These are phyloP conservation scores for Obelidium mucronatum DNA, from an alignment of 192 early-diverging fungal species.

Conservation along the genomic window DNA sequence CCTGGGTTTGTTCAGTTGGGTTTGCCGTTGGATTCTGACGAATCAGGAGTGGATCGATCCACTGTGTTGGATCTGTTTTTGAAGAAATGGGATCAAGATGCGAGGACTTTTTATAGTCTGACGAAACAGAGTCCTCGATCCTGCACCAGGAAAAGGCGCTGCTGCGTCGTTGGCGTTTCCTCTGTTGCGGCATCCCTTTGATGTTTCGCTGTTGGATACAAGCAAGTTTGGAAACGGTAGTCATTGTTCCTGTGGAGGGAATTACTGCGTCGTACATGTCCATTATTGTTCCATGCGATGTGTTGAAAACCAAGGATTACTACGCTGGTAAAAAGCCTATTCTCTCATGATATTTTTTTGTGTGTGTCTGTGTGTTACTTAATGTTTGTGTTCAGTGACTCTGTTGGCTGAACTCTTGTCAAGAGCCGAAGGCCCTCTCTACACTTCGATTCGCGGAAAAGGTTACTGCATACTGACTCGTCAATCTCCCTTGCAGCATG, in stretches of 20 bases:
- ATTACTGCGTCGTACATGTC: constrained; percentile 52
- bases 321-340: constrained; percentile 44
- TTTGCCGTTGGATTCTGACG: background rate
- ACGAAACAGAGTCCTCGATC: background rate
- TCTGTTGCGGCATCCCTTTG: constrained; percentile 51
- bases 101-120: background rate
- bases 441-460: constrained; percentile 74
- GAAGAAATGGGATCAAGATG: constrained; percentile 43
- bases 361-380: background rate
- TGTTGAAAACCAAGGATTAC: constrained; percentile 56
- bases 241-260: constrained; percentile 58
- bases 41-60: constrained; percentile 3
- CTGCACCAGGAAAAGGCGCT: background rate
- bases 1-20: constrained; percentile 57
- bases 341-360: background rate
- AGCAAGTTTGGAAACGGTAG: constrained; percentile 40
- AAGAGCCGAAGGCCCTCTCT: constrained; percentile 78
- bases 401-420: constrained; percentile 75
- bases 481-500: constrained; percentile 62
- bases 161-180: constrained; percentile 52
- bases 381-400: constrained; percentile 41
- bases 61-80: constrained; percentile 19
- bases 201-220: constrained; percentile 24
- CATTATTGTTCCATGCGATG: constrained; percentile 62
- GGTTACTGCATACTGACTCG: constrained; percentile 79